Base-by-base conservation (phyloP, 345 rosid species). In the Pugionium dolabratum region DNA sequence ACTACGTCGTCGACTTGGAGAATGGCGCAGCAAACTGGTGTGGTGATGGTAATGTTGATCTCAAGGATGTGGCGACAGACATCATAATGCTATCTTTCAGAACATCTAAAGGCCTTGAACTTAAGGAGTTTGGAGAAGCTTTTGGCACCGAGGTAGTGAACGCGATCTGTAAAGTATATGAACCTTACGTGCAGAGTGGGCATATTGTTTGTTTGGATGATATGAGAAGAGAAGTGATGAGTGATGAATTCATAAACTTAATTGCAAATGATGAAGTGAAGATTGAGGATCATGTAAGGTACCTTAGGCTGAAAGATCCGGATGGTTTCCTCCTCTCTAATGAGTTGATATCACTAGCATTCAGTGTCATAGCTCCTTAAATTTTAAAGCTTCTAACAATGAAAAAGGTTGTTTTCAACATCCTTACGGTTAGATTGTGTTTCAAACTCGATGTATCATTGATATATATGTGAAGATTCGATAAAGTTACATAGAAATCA, bases 311-410 rank as follows among this genome's bases (percentile, higher is more conserved):
- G 29, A 86, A 81, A 61, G 96, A 90, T 79, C 99, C 96, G 9
- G 95, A 88, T 62, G 99, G 99, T 60, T 90, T 94, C 32, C 85
- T 94, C 29, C 59, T 94, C 60, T 94, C 95, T 2, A 94, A 90
- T 48, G 95, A 94, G 71, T 72, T 85, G 80, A 90, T 90, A 70
- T 88, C 95, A 18, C 76, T 77, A 65, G 89, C 95, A 6, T 94
- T 94, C 67, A 66, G 80, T 32, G 75, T 70, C 28, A 62, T 90
- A 64, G 70, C 79, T 75, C 78, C 84, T 56, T 86, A 69, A 68
- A 69, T 10, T 31, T 51, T 26, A 1, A 25, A 63, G 55, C 29
- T 43, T 27, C 36, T 27, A 46, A 54, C 62, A 53, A 37, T 4
- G 51, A 59, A 34, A 4, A 0, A 45, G 42, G 51, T 40, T 57